Percentiles rank a stretch among this genome's conserved stretches.
These are phyloP conservation scores for Cymbidium sinense DNA, from an alignment of 106 monocot species.

Conservation along the genomic window DNA sequence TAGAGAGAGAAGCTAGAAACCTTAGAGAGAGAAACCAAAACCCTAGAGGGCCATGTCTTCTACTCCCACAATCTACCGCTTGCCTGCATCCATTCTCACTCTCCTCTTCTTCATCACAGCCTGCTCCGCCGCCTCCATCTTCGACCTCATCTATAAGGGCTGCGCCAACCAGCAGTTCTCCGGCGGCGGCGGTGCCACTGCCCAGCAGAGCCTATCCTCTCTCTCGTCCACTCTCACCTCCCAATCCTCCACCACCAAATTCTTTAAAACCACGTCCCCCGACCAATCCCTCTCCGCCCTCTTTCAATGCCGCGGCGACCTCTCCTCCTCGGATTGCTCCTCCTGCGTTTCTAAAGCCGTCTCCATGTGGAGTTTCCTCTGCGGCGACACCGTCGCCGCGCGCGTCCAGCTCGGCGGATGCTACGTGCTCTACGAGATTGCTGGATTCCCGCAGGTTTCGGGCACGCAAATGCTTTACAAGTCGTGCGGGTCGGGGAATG, in stretches of 20 bases:
- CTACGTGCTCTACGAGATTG: conserved; percentile 74
- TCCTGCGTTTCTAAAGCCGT: conserved; percentile 56
- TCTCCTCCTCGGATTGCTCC: conserved; percentile 59
- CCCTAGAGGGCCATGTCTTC: not conserved
- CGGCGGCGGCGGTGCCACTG: conserved; percentile 15
- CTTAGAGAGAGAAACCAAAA: not conserved
- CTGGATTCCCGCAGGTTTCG: conserved; percentile 71
- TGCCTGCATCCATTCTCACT: conserved; percentile 3
- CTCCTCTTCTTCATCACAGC: conserved; percentile 5
- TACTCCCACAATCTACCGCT: conserved; percentile 5
- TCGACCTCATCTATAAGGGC: conserved; percentile 81
- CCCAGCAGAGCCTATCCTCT: conserved; percentile 40
- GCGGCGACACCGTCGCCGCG: conserved; percentile 63
- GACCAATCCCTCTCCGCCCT: conserved; percentile 59
- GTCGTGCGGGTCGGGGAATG: conserved; percentile 46
- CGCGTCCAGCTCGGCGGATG: conserved; percentile 88
- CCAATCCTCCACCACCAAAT: conserved; percentile 49
- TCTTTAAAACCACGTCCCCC: conserved; percentile 66
- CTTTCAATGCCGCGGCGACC: conserved; percentile 95
- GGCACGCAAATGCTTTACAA: conserved; percentile 83
- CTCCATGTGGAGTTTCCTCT: conserved; percentile 51
- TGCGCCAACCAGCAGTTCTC: conserved; percentile 61
- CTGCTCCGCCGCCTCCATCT: conserved; percentile 27
- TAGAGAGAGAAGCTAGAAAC: no score
- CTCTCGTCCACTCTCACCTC: conserved; percentile 55